Base-by-base conservation (phyloP, 441 rosid genomes). In the Aquilaria agallochum region DNA sequence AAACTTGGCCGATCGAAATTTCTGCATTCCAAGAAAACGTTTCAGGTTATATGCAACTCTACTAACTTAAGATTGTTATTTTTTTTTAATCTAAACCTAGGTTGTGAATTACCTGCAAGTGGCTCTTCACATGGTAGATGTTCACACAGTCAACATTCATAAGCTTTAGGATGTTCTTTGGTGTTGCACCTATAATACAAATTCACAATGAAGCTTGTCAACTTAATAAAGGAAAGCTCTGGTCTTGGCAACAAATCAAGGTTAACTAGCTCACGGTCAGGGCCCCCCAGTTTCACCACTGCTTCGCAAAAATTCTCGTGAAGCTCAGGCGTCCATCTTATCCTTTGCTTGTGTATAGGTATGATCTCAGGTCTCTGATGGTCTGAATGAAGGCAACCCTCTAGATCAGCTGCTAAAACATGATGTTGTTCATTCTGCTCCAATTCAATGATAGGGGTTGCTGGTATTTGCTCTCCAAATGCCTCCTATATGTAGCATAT, bases 91-190 rank as follows among this genome's bases (percentile, higher is more conserved):
- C 13, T 14, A 7, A 42, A 36, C 27, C 45, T 46, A 47, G 14
- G 11, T 33, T 58, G 33, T 27, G 31, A 56, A 49, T 61, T 20
- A 71, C 81, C 74, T 77, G 81, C 74, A 77, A 68, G 55, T 77
- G 78, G 78, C 81, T 77, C 64, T 77, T 77, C 46, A 77, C 78
- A 63, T 77, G 81, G 44, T 71, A 53, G 58, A 77, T 71, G 30
- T 47, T 71, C 42, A 77, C 53, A 48, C 74, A 76, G 27, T 66
- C 13, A 45, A 74, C 76, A 50, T 68, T 68, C 81, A 77, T 77
- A 2, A 68, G 57, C 46, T 62, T 68, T 56, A 71, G 30, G 53
- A 77, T 68, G 32, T 60, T 69, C 69, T 74, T 77, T 15, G 78
- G 81, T 15, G 81, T 74, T 31, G 81, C 81, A 59, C 59, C 82